Conservation (phyloP, 1,284 basidiomycete genomes). For the Stygiomarasmius scandens region DNA sequence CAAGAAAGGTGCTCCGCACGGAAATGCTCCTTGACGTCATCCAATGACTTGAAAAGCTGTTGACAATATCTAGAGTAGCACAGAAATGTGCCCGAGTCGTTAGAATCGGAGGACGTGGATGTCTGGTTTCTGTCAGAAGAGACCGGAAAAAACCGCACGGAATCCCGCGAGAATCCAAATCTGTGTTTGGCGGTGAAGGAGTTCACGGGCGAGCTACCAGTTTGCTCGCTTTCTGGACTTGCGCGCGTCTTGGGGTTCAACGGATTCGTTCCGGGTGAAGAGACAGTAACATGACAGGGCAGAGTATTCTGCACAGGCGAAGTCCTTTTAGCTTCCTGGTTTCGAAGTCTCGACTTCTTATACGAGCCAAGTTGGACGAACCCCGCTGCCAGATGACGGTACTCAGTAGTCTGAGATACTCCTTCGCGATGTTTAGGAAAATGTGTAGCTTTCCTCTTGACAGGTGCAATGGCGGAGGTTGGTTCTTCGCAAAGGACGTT, state of each 20-base stretch:
- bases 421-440: too few relatives aligned
- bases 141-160: background rate
- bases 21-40: background rate
- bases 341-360: too few relatives aligned
- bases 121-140: background rate
- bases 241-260: conserved; percentile 1
- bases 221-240: conserved; percentile 1
- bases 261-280: background rate
- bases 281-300: too few relatives aligned
- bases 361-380: too few relatives aligned
- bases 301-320: background rate
- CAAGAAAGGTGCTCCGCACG: background rate
- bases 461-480: background rate
- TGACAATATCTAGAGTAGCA: background rate
- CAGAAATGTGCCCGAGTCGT: background rate
- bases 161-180: background rate
- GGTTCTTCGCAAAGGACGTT: background rate
- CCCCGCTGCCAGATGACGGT: too few relatives aligned
- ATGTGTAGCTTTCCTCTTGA: too few relatives aligned
- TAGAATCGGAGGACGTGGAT: background rate
- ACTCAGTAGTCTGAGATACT: too few relatives aligned
- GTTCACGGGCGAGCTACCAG: background rate
- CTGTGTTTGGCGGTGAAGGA: background rate
- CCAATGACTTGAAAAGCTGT: background rate
- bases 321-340: too few relatives aligned